phyloP scores from a whole-genome alignment of 208 protist genomes.

The Trypanosoma platydactyli region DNA sequence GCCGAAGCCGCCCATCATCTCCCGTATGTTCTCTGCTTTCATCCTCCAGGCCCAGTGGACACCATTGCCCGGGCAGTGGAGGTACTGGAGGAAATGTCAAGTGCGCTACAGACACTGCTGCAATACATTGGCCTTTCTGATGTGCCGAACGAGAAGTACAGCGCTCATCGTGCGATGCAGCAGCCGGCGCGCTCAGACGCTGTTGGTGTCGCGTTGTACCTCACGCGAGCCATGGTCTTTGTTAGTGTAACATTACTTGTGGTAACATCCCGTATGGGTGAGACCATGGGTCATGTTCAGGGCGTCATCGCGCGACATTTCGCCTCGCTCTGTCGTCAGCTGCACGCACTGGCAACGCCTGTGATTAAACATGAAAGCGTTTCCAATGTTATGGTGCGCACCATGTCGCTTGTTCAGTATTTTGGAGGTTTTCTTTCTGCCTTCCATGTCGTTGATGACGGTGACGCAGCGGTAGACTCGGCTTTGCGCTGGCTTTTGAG shows the following conservation, averaged over 20 bases:
- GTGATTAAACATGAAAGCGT: conserved; percentile 59
- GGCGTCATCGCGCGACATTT: conserved; percentile 33
- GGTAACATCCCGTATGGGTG: neutral
- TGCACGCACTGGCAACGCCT: conserved; percentile 48
- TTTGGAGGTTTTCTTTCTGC: conserved; percentile 69
- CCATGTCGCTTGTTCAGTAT: conserved; percentile 79
- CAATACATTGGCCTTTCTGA: conserved; percentile 64
- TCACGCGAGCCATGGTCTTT: conserved; percentile 41
- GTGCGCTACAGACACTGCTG: conserved; percentile 31
- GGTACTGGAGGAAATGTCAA: conserved; percentile 13
- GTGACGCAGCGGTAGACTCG: no score
- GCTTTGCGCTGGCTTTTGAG: conserved; percentile 46
- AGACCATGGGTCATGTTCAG: conserved; percentile 2
- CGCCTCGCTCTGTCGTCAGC: conserved; percentile 48
- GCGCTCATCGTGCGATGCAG: conserved; percentile 65
- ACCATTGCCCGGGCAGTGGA: conserved; percentile 7
- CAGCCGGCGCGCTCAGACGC: conserved; percentile 59
- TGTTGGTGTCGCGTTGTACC: conserved; percentile 72
- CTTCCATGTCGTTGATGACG: conserved; percentile 31
- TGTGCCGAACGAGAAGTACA: conserved; percentile 79
- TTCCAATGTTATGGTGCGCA: conserved; percentile 84
- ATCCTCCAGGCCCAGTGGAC: conserved; percentile 1
- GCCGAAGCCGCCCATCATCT: neutral
- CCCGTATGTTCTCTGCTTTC: conserved; percentile 23
- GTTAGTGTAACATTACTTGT: conserved; percentile 40